A percentile compares a stretch with the other conserved stretches of the same genome.
These are phyloP conservation scores for Beauveria varroae DNA, from an alignment of 2,329 filamentous ascomycete genomes.

Conservation along the genomic window DNA sequence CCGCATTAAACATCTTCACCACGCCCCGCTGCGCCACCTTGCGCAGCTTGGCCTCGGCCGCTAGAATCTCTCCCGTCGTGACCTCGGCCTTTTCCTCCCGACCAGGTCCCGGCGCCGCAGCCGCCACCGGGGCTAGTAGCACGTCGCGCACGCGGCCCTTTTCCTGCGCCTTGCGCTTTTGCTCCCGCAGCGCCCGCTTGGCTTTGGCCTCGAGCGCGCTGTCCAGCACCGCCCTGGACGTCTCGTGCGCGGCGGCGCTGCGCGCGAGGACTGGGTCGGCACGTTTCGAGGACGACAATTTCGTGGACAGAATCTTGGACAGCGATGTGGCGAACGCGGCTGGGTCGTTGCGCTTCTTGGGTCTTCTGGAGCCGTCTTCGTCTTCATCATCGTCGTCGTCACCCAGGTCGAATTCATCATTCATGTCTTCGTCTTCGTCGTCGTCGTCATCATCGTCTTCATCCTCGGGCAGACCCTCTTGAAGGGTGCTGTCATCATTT, in stretches of 20 bases:
- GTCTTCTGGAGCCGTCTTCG: slow-evolving; percentile 33
- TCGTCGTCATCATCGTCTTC: slow-evolving; percentile 21
- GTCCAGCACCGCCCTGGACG: slow-evolving; percentile 66
- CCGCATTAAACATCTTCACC: slow-evolving; percentile 92
- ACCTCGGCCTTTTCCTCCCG: slow-evolving; percentile 26
- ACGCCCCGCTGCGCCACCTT: slow-evolving; percentile 92
- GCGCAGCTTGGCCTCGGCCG: slow-evolving; percentile 70
- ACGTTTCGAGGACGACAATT: slow-evolving; percentile 73
- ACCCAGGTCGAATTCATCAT: slow-evolving; percentile 27
- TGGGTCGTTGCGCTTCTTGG: slow-evolving; percentile 85
- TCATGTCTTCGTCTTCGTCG: slow-evolving; percentile 31
- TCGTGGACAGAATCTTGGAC: slow-evolving; percentile 84
- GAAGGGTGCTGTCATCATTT: slow-evolving; percentile 30
- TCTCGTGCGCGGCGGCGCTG: slow-evolving; percentile 64
- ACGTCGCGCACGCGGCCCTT: slow-evolving; percentile 87
- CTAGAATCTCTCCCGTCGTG: slow-evolving; percentile 50
- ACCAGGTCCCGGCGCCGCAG: slow-evolving; percentile 22
- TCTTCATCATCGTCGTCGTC: slow-evolving; percentile 19
- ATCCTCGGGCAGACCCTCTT: slow-evolving; percentile 16
- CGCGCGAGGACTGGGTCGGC: slow-evolving; percentile 87
- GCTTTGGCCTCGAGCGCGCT: slow-evolving; percentile 76
- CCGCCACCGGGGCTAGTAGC: slow-evolving; percentile 54
- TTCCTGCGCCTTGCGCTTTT: slow-evolving; percentile 72
- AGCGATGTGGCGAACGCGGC: slow-evolving; percentile 87
- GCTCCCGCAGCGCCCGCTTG: slow-evolving; percentile 66